These are phyloP conservation scores for Geotrichum siamense DNA, from an alignment of 1,139 yeast species.

Conservation along the genomic window DNA sequence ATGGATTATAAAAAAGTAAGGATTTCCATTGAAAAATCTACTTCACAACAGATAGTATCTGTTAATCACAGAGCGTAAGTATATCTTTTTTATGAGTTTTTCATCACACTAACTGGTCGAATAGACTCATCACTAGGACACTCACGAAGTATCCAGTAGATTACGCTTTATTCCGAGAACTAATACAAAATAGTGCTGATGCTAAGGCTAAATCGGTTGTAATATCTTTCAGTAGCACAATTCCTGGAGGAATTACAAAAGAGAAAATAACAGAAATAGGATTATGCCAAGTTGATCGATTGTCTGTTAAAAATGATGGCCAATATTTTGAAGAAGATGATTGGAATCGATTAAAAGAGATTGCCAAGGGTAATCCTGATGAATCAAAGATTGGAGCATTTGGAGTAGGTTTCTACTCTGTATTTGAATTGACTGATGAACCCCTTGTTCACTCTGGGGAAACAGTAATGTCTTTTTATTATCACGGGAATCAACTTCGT, in stretches of 20 bases:
- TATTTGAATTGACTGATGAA: slow-evolving; percentile 89
- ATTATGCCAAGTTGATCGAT: slow-evolving; percentile 27
- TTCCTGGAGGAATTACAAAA: slow-evolving; percentile 16
- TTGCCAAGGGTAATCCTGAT: slow-evolving; percentile 54
- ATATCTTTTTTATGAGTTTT: neutral
- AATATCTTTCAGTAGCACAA: slow-evolving; percentile 28
- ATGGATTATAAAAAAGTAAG: slow-evolving; percentile 29
- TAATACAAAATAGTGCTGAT: slow-evolving; percentile 39
- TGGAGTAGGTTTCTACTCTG: slow-evolving; percentile 98
- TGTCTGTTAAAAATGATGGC: slow-evolving; percentile 36
- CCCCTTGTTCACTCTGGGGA: slow-evolving; percentile 39
- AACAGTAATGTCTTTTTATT: slow-evolving; percentile 36
- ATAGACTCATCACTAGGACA: slow-evolving; percentile 36
- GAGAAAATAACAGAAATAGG: slow-evolving; percentile 26
- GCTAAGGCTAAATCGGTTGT: slow-evolving; percentile 36
- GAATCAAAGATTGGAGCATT: slow-evolving; percentile 98
- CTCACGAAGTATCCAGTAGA: slow-evolving; percentile 40
- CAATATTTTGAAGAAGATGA: slow-evolving; percentile 34
- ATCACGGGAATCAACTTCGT: slow-evolving; percentile 37
- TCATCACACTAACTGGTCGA: neutral
- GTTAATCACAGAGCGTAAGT: slow-evolving; percentile 38
- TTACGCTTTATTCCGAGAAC: slow-evolving; percentile 37
- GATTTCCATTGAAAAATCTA: slow-evolving; percentile 16
- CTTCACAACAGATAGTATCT: slow-evolving; percentile 30
- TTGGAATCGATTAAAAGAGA: slow-evolving; percentile 38